A percentile compares a stretch with the other conserved stretches of the same genome.
These are phyloP conservation scores for Crepidotus variabilis DNA, from an alignment of 768 basidiomycete species.

Conservation along the genomic window DNA sequence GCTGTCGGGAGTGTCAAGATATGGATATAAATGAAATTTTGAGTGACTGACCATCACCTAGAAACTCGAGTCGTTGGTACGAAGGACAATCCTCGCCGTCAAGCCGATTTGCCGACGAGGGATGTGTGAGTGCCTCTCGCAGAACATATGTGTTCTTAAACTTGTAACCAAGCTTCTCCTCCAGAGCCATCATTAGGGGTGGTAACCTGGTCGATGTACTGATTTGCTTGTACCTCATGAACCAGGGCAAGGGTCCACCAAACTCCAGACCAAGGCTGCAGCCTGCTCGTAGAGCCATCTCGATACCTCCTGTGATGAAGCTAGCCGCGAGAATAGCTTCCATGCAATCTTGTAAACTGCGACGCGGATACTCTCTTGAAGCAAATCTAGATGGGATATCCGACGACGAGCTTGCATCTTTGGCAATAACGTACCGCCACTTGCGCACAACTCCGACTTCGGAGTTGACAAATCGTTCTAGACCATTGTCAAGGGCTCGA, in stretches of 20 bases:
- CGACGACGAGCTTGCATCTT: slow-evolving; percentile 25
- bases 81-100: slow-evolving; percentile 42
- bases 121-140: slow-evolving; percentile 82
- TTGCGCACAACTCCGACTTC: slow-evolving; percentile 48
- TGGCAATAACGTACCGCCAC: slow-evolving; percentile 55
- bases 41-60: slow-evolving; percentile 73
- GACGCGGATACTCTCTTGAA: slow-evolving; percentile 52
- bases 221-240: slow-evolving; percentile 43
- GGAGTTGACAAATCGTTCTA: slow-evolving; percentile 61
- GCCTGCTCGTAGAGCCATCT: slow-evolving; percentile 63
- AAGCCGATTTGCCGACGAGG: slow-evolving; percentile 54
- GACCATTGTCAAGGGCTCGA: slow-evolving; percentile 58
- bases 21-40: slow-evolving; percentile 1
- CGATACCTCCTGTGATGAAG: slow-evolving; percentile 69
- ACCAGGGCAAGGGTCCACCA: slow-evolving; percentile 71
- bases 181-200: slow-evolving; percentile 48
- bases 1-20: slow-evolving; percentile 36
- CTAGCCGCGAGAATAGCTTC: slow-evolving; percentile 81
- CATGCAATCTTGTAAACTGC: slow-evolving; percentile 85
- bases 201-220: slow-evolving; percentile 33
- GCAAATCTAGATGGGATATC: slow-evolving; percentile 22
- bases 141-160: slow-evolving; percentile 64
- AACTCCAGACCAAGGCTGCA: slow-evolving; percentile 64
- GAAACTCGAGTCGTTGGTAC: slow-evolving; percentile 85
- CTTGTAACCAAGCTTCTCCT: slow-evolving; percentile 64